Evolutionary conservation across 441 rosid species (phyloP), one percentile per base, ranked within the genome.

Genomic region (Biscutella auriculata): DNA sequence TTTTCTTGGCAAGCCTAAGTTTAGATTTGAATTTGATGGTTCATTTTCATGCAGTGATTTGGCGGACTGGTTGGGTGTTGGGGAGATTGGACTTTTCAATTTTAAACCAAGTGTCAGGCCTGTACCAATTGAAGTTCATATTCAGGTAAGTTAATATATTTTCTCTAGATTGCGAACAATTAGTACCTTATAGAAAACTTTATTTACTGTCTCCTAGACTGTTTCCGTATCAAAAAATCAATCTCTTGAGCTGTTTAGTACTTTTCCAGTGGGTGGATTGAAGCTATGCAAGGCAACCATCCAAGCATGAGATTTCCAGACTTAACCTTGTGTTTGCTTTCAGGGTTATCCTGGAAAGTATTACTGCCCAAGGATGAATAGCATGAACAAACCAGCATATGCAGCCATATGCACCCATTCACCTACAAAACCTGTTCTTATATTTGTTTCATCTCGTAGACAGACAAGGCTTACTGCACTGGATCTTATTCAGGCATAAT

Each of bases 81-180:
- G 79, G 48, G 99, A 94, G 68, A 70, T 75, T 6, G 97, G 99
- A 67, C 88, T 94, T 54, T 94, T 90, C 87, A 94, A 94, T 75
- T 94, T 94, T 69, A 94, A 94, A 79, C 97, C 97, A 62, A 94
- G 99, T 73, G 99, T 94, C 71, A 82, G 99, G 76, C 99, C 99
- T 59, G 99, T 90, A 49, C 99, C 99, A 23, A 91, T 94, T 65
- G 96, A 90, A 84, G 97, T 94, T 64, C 99, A 94, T 73, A 90
- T 94, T 72, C 99, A 94, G 95, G 99, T 70, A 79, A 87, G 84
- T 73, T 53, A 51, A 45, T 72, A 29, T 48, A 2, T 27, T 49
- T 42, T 42, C 69, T 65, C 55, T 49, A 50, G 39, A 9, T 45
- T 29, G 50, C 35, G 8, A 6, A 46, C 35, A 46, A 5, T 4